A percentile compares a stretch with the other conserved stretches of the same genome.
These are phyloP conservation scores for Noccaea bulbosa DNA, from an alignment of 345 rosid genomes.

Conservation along the genomic window DNA sequence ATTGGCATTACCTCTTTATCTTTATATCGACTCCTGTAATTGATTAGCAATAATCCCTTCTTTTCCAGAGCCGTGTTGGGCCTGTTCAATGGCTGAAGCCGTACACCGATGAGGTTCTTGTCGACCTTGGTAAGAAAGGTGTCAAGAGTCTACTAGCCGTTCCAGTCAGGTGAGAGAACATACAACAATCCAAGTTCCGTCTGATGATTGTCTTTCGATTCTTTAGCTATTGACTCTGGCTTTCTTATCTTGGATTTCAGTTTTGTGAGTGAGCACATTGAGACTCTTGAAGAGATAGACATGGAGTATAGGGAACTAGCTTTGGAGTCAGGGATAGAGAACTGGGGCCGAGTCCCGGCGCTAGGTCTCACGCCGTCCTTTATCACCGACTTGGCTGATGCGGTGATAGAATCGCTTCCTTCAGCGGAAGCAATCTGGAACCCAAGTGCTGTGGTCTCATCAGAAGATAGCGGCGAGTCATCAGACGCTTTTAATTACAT, in stretches of 20 bases:
- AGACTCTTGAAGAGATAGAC: conserved; percentile 95
- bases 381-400: conserved; percentile 91
- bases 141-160: conserved; percentile 91
- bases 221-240: neutral
- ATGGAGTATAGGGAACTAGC: conserved; percentile 88
- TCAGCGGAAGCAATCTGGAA: conserved; percentile 61
- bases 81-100: conserved; percentile 97
- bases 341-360: conserved; percentile 95
- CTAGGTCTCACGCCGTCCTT: conserved; percentile 78
- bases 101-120: conserved; percentile 91
- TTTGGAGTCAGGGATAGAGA: conserved; percentile 83
- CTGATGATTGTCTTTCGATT: neutral
- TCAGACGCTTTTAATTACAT: conserved; percentile 55
- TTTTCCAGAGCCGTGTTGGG: conserved; percentile 89
- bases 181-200: neutral
- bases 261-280: conserved; percentile 93
- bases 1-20: conserved; percentile 13
- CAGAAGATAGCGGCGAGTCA: conserved; percentile 52
- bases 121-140: conserved; percentile 91
- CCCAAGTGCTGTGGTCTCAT: conserved; percentile 31
- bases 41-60: neutral
- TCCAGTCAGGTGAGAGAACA: conserved; percentile 72
- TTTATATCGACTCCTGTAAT: neutral
- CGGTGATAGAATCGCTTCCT: conserved; percentile 83
- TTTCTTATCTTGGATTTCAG: conserved; percentile 47